Conservation (phyloP, 1,284 basidiomycete species). For the Rhodotorula glutinis region DNA sequence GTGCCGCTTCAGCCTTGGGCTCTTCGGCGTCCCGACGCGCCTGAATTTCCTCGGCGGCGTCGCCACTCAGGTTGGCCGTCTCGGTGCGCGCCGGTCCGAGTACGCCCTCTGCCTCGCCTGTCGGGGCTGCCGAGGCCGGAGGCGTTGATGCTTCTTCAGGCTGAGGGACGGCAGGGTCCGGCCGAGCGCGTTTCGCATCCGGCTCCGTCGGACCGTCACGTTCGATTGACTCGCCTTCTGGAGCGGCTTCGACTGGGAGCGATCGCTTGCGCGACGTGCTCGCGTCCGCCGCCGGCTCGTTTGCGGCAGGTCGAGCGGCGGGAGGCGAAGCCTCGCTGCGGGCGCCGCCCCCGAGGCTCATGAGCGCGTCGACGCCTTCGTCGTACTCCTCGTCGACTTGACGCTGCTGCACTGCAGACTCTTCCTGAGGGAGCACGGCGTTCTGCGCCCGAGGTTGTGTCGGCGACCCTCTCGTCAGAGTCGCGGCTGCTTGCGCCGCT, state of each 20-base stretch:
- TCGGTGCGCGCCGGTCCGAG: neutral
- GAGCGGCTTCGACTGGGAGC: constrained; percentile 4
- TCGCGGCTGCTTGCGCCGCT: constrained; percentile 23
- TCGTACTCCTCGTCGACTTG: constrained; percentile 66
- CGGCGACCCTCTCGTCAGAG: constrained; percentile 2
- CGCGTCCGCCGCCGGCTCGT: neutral
- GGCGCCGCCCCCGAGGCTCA: constrained; percentile 53
- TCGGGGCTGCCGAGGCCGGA: neutral
- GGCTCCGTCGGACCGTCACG: constrained; percentile 7
- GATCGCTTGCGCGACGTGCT: constrained; percentile 24
- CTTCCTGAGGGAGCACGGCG: neutral
- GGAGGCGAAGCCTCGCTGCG: neutral
- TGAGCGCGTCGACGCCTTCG: constrained; percentile 57
- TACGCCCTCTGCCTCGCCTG: neutral
- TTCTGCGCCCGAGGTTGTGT: neutral
- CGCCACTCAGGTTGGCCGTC: neutral
- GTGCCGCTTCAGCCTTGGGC: neutral
- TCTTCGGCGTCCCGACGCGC: neutral
- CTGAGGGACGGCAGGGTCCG: neutral
- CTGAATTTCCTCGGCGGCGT: neutral
- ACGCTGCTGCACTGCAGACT: constrained; percentile 53
- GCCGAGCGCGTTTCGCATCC: constrained; percentile 13
- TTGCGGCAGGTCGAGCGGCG: neutral
- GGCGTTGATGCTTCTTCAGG: neutral
- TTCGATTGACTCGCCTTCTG: neutral